A percentile compares a stretch with the other conserved stretches of the same genome.
Conservation (phyloP, 352 stramenopile genomes). For the Thalassiosira oceanica region DNA sequence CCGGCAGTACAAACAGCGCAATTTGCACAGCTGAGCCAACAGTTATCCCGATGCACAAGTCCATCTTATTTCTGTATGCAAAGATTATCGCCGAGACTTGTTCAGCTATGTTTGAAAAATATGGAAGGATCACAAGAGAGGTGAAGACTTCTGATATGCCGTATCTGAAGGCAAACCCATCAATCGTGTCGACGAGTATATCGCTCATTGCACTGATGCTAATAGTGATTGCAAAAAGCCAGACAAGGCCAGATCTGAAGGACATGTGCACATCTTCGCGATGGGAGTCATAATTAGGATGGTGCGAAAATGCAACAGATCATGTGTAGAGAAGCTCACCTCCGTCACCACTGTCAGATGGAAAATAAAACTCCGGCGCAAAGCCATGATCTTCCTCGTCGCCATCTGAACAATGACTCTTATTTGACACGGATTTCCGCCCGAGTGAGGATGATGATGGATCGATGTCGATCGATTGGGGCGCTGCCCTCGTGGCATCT, state of each 20-base stretch:
- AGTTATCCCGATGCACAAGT: conserved; percentile 96
- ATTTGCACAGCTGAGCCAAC: conserved; percentile 96
- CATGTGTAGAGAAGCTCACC: no score
- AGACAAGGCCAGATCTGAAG: conserved; percentile 71
- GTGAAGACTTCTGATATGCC: conserved; percentile 84
- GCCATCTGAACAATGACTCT: conserved; percentile 56
- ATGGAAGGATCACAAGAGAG: conserved; percentile 94
- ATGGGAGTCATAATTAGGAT: no score
- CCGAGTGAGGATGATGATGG: no score
- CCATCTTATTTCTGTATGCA: conserved; percentile 97
- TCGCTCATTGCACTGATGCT: conserved; percentile 79
- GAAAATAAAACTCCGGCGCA: no score
- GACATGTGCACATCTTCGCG: conserved; percentile 60
- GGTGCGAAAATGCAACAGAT: no score
- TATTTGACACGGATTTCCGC: conserved; percentile 19
- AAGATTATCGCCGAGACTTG: conserved; percentile 96
- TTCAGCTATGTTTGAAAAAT: conserved; percentile 97
- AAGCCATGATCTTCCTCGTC: conserved; percentile 23
- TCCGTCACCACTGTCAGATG: no score
- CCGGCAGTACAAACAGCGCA: conserved; percentile 94
- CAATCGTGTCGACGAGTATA: conserved; percentile 81
- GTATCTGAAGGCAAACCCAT: conserved; percentile 70
- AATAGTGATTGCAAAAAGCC: conserved; percentile 78
- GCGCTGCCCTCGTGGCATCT: no score
- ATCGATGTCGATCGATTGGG: no score